phyloP scores from a whole-genome alignment of 306 rosid species.

The Pyrus betulifolia region DNA sequence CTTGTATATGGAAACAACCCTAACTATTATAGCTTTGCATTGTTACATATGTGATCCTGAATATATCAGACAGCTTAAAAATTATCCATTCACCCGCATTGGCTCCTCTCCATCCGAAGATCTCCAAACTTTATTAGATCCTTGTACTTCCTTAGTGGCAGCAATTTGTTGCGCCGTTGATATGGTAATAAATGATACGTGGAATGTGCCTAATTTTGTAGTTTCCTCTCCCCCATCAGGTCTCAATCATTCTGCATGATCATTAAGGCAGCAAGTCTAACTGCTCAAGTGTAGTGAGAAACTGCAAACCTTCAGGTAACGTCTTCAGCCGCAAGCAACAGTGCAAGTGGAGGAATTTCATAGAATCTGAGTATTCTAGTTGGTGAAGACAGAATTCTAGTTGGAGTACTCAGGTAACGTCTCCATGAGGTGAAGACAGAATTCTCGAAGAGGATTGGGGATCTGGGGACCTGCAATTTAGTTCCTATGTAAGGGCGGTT shows the following conservation, averaged over 20 bases:
- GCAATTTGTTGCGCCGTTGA: not conserved
- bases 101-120: not conserved
- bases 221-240: constrained; percentile 14
- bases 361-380: no score
- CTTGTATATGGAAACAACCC: no score
- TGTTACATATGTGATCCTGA: no score
- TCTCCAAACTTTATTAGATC: not conserved
- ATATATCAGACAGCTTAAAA: not conserved
- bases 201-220: constrained; percentile 21
- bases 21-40: no score
- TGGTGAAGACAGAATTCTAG: not conserved
- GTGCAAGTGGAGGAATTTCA: constrained; percentile 13
- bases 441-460: not conserved
- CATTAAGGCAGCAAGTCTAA: constrained; percentile 10
- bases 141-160: not conserved
- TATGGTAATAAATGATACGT: not conserved
- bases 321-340: constrained; percentile 2
- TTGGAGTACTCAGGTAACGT: no score
- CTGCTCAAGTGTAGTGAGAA: constrained; percentile 7
- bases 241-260: constrained; percentile 15
- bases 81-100: not conserved
- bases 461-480: constrained; percentile 1
- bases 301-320: constrained; percentile 15
- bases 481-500: not conserved
- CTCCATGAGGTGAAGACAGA: not conserved